phyloP scores from a whole-genome alignment of 1,284 basidiomycete species.

The Puccinia coronata region DNA sequence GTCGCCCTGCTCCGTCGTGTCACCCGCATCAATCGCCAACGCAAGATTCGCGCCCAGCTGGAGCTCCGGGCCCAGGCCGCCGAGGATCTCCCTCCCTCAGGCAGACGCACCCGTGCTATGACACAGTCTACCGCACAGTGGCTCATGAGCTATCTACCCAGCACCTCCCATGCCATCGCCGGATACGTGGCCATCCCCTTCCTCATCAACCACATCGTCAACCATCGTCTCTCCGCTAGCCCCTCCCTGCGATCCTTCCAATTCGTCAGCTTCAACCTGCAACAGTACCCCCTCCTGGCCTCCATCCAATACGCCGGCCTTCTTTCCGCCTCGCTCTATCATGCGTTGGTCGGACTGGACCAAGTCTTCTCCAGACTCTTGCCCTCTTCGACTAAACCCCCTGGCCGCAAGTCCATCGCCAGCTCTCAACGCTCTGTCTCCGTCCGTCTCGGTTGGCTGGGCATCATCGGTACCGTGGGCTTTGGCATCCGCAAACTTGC shows the following conservation, averaged over 20 bases:
- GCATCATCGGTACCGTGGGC: constrained; percentile 27
- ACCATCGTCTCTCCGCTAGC: constrained; percentile 11
- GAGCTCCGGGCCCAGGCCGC: constrained; percentile 13
- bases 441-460: constrained; percentile 14
- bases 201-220: constrained; percentile 11
- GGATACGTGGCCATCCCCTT: constrained; percentile 27
- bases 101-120: not conserved
- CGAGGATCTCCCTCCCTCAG: not conserved
- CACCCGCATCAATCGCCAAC: constrained; percentile 26
- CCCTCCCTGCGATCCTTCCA: constrained; percentile 18
- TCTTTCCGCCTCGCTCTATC: constrained; percentile 6
- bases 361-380: constrained; percentile 11
- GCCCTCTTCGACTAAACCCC: not conserved
- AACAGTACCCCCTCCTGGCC: not conserved
- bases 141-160: constrained; percentile 27
- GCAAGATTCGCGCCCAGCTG: constrained; percentile 19
- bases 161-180: constrained; percentile 15
- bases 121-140: not conserved
- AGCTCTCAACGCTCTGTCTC: constrained; percentile 12
- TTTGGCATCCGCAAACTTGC: constrained; percentile 23
- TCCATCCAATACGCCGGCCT: constrained; percentile 12
- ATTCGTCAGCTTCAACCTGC: constrained; percentile 32
- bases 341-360: constrained; percentile 19
- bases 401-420: not conserved
- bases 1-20: constrained; percentile 14